These are phyloP conservation scores for Syzygium syzygioides DNA, from an alignment of 441 rosid species.

Conservation along the genomic window DNA sequence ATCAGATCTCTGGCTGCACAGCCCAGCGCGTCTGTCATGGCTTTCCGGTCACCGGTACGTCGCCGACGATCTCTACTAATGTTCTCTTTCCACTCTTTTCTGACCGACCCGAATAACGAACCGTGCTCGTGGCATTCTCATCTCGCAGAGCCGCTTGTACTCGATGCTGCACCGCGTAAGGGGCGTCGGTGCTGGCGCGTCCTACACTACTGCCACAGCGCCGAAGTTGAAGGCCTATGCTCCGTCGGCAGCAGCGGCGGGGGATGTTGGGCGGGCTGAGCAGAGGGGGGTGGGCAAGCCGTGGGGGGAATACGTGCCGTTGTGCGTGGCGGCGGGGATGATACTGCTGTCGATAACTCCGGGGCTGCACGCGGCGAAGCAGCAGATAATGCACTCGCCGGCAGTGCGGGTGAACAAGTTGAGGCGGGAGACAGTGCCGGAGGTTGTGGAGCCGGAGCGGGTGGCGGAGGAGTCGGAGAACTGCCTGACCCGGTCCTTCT, in stretches of 20 bases:
- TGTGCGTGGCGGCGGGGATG: constrained; percentile 52
- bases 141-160: constrained; percentile 27
- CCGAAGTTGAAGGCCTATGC: constrained; percentile 28
- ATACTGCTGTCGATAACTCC: constrained; percentile 32
- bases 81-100: background rate
- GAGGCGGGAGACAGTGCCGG: constrained; percentile 46
- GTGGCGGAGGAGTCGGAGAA: constrained; percentile 42
- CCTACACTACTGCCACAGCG: constrained; percentile 27
- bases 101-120: background rate
- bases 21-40: background rate
- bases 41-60: background rate
- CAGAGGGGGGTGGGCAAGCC: background rate
- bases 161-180: constrained; percentile 1
- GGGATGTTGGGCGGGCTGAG: constrained; percentile 3
- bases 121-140: background rate
- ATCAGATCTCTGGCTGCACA: background rate
- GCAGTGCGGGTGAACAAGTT: constrained; percentile 54
- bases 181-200: constrained; percentile 7
- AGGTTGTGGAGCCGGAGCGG: constrained; percentile 49
- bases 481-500: constrained; percentile 38
- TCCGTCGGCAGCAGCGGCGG: background rate
- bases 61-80: background rate
- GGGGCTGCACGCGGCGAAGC: constrained; percentile 52
- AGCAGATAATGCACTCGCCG: constrained; percentile 46
- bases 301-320: constrained; percentile 38